Conservation (phyloP, 1,284 basidiomycete species). For the Sanghuangporus baumii region DNA sequence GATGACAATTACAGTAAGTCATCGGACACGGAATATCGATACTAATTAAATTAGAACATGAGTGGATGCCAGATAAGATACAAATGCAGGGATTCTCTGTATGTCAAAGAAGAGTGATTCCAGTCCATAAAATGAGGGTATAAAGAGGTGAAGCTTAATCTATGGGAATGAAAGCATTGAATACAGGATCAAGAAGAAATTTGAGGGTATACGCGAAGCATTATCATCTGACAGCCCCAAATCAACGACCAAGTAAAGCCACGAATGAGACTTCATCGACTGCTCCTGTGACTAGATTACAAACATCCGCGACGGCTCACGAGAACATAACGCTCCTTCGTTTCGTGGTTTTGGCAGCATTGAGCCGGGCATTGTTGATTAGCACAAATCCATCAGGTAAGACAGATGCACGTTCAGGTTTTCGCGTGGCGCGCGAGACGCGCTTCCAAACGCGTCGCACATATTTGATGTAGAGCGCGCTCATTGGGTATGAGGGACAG, state of each 20-base stretch:
- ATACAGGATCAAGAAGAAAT: background rate
- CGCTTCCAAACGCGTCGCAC: conserved; percentile 60
- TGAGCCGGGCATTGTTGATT: conserved; percentile 32
- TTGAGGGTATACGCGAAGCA: background rate
- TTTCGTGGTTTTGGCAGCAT: conserved; percentile 26
- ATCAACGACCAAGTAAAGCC: background rate
- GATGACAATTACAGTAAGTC: background rate
- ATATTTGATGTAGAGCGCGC: conserved; percentile 34
- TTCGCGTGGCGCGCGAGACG: conserved; percentile 47
- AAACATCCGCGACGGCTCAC: conserved; percentile 6
- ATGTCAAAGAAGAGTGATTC: background rate
- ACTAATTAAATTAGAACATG: background rate
- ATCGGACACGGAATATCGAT: background rate
- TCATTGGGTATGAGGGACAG: background rate
- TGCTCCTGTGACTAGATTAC: too few species aligned
- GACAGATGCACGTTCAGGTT: conserved; percentile 41
- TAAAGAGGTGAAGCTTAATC: background rate
- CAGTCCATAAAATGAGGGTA: background rate
- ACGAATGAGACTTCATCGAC: background rate
- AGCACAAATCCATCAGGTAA: conserved; percentile 55
- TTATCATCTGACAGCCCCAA: background rate
- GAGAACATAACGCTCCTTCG: conserved; percentile 41
- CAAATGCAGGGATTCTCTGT: background rate
- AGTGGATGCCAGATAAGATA: background rate
- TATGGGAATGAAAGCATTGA: background rate